These are phyloP conservation scores for Spergularia marina DNA, from an alignment of 148 eudicot species.

Conservation along the genomic window DNA sequence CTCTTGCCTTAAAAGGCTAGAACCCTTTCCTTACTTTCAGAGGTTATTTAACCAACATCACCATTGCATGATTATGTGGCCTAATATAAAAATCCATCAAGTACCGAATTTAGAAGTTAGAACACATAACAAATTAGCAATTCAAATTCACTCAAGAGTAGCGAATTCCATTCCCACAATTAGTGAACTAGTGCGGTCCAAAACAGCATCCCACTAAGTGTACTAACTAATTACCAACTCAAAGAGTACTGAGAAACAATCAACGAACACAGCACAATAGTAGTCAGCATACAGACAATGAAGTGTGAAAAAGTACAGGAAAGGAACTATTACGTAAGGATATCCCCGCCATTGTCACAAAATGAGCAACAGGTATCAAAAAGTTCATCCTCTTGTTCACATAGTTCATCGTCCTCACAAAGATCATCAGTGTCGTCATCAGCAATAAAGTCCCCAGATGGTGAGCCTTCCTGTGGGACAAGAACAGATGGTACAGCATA, in stretches of 20 bases:
- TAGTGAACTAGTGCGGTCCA: not conserved
- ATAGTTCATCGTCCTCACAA: conserved; percentile 29
- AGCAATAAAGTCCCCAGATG: conserved; percentile 22
- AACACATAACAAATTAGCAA: too few species aligned
- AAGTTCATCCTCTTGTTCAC: conserved; percentile 30
- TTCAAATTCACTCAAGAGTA: too few species aligned
- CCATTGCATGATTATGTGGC: too few species aligned
- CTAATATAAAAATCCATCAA: too few species aligned
- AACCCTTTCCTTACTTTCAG: too few species aligned
- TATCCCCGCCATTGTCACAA: conserved; percentile 83
- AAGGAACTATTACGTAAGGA: conserved; percentile 50
- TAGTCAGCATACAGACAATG: not conserved
- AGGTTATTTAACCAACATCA: too few species aligned
- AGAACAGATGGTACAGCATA: not conserved
- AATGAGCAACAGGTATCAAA: conserved; percentile 72
- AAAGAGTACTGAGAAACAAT: not conserved
- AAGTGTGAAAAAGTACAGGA: not conserved
- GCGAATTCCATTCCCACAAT: too few species aligned
- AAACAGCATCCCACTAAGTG: not conserved
- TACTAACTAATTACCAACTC: not conserved
- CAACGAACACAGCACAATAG: not conserved
- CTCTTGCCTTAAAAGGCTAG: too few species aligned
- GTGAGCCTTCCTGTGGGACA: conserved; percentile 18
- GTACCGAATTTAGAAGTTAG: too few species aligned
- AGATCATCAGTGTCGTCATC: conserved; percentile 22